Evolutionary conservation across 2,329 filamentous ascomycete genomes (phyloP), one percentile per base, ranked within the genome.

Genomic region (Penicillium sp.): DNA sequence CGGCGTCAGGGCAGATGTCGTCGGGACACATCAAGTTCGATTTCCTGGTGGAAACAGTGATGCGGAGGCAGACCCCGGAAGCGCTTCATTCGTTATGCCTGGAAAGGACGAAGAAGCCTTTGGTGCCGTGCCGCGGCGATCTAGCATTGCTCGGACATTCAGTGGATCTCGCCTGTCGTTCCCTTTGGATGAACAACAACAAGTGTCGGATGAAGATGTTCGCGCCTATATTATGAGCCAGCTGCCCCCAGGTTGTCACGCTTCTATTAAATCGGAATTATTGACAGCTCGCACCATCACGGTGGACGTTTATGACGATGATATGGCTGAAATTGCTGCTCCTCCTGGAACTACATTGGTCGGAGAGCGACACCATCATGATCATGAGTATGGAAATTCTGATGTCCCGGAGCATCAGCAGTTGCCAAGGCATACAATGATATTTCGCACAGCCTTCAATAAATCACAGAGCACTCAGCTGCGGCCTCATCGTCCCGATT

Each of bases 31-130:
- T 46, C 63, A 63, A 40, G 60, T 67, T 32, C 62, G 62, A 35
- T 66, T 63, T 41, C 39, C 55, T 6, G 50, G 56, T 20, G 44
- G 50, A 35, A 69, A 70, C 2, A 68, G 74, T 8, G 74, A 78
- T 27, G 72, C 74, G 20, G 59, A 73, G 2, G 67, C 64, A 62
- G 34, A 72, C 68, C 36, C 74, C 79, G 40, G 79, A 71, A 61
- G 75, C 69, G 51, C 82, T 79, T 75, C 74, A 8, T 74, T 74
- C 42, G 55, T 71, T 40, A 64, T 66, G 36, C 64, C 69, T 5
- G 63, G 64, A 4, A 61, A 59, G 10, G 62, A 64, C 9, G 64
- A 73, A 35, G 65, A 66, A 20, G 44, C 50, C 4, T 70, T 74
- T 40, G 65, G 69, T 51, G 67, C 68, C 8, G 51, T 73, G 14